A percentile compares a stretch with the other conserved stretches of the same genome.
phyloP scores from a whole-genome alignment of 805 yeast species.

The Brettanomyces bruxellensis region DNA sequence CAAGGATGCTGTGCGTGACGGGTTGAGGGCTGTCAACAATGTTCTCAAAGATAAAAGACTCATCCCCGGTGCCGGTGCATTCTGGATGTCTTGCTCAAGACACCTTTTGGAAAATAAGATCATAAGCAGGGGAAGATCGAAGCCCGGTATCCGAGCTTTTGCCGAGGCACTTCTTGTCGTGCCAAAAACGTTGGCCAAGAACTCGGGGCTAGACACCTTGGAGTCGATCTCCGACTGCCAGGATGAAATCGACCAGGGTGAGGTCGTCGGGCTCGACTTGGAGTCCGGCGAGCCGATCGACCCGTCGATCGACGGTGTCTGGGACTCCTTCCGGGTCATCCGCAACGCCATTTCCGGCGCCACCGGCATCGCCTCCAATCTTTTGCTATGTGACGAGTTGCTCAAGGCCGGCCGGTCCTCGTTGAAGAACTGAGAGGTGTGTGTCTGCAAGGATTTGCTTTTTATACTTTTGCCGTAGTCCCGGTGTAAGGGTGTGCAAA shows the following conservation, averaged over 20 bases:
- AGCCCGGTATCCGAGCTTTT: conserved; percentile 88
- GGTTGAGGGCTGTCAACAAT: conserved; percentile 88
- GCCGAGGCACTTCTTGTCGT: conserved; percentile 85
- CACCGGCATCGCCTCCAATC: conserved; percentile 87
- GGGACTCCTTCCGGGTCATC: conserved; percentile 93
- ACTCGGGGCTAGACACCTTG: conserved; percentile 89
- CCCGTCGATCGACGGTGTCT: conserved; percentile 87
- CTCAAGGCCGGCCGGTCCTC: conserved; percentile 95
- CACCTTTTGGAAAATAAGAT: conserved; percentile 49
- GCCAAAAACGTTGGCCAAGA: conserved; percentile 87
- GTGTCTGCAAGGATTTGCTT: no score
- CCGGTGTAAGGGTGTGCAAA: no score
- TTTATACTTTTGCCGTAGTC: no score
- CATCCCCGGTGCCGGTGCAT: conserved; percentile 97
- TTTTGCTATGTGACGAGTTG: conserved; percentile 90
- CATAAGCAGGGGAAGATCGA: conserved; percentile 66
- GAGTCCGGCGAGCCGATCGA: conserved; percentile 93
- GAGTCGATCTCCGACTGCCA: conserved; percentile 85
- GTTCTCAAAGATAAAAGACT: conserved; percentile 77
- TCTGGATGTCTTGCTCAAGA: conserved; percentile 73
- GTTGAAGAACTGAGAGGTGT: conserved; percentile 43
- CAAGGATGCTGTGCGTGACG: conserved; percentile 96
- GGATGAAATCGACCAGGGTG: conserved; percentile 76
- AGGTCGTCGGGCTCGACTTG: conserved; percentile 84
- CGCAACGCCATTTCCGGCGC: conserved; percentile 91